A percentile compares a stretch with the other conserved stretches of the same genome.
Conservation (phyloP, 345 rosid genomes). For the Gossypium ekmanianum region DNA sequence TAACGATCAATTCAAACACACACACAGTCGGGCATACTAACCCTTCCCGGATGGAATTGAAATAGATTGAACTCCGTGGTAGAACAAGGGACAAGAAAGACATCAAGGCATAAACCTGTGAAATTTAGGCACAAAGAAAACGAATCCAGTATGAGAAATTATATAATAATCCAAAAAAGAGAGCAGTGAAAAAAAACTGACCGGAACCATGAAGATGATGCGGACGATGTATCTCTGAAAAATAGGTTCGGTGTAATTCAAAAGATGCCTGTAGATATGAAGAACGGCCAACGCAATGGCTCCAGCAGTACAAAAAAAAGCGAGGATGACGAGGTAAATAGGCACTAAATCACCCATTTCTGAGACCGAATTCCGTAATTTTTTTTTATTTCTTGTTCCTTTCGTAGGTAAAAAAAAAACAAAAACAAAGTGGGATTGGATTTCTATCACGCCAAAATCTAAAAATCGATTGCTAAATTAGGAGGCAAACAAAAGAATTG, state of each 20-base stretch:
- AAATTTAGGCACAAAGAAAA: background rate
- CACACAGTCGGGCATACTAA: constrained; percentile 37
- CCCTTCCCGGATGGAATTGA: constrained; percentile 96
- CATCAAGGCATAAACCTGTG: constrained; percentile 85
- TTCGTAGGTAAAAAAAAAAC: background rate
- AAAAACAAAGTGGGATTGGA: too few relatives aligned
- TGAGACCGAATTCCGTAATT: background rate
- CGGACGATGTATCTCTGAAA: constrained; percentile 95
- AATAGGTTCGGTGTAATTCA: constrained; percentile 90
- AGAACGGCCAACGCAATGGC: constrained; percentile 68
- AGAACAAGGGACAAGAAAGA: constrained; percentile 82
- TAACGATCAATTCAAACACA: background rate
- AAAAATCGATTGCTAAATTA: too few relatives aligned
- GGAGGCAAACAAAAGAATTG: too few relatives aligned
- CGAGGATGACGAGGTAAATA: constrained; percentile 44
- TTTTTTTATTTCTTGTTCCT: background rate
- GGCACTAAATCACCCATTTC: constrained; percentile 58
- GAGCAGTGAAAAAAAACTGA: constrained; percentile 29
- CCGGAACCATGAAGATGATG: constrained; percentile 96
- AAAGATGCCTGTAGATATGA: constrained; percentile 81
- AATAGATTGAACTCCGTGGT: constrained; percentile 72
- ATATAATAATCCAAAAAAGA: background rate
- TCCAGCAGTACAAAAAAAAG: constrained; percentile 65
- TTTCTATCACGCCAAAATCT: too few relatives aligned
- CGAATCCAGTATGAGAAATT: background rate